These are phyloP conservation scores for Phytophthora hybrid DNA, from an alignment of 352 stramenopile species.

Conservation along the genomic window DNA sequence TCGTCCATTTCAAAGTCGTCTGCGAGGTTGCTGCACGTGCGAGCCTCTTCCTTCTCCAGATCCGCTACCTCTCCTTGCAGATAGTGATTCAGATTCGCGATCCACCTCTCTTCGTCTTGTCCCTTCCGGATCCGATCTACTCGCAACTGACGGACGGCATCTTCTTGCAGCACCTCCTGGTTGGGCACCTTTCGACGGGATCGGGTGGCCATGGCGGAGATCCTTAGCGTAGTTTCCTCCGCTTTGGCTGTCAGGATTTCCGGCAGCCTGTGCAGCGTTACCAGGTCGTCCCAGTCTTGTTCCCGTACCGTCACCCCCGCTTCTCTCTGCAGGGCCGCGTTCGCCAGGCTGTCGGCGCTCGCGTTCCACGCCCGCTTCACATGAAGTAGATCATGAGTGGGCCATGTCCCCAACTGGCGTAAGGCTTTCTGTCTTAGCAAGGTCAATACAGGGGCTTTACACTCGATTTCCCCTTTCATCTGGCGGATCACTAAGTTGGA, in stretches of 20 bases:
- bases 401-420: neutral
- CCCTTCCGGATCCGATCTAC: neutral
- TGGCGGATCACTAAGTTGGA: slow-evolving; percentile 8
- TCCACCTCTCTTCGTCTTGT: slow-evolving; percentile 18
- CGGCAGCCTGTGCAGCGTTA: too few relatives aligned
- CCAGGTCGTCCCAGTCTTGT: neutral
- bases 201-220: too few relatives aligned
- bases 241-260: too few relatives aligned
- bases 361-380: slow-evolving; percentile 13
- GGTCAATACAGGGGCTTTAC: neutral
- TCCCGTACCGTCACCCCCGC: neutral
- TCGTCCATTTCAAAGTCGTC: too few relatives aligned
- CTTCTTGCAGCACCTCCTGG: too few relatives aligned
- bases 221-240: too few relatives aligned
- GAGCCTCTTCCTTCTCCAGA: neutral
- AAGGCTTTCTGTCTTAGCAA: neutral
- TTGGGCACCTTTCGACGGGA: accelerated
- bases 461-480: slow-evolving; percentile 18
- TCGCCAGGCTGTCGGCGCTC: neutral
- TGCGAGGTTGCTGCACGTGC: neutral
- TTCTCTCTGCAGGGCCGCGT: neutral
- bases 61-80: neutral
- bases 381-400: neutral
- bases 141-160: too few relatives aligned
- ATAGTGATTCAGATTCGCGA: neutral